These are phyloP conservation scores for Brassica napus DNA, from an alignment of 345 rosid genomes.

Conservation along the genomic window Da-Ae NC_063451.1:34661001-34661500, in stretches of 20 bases:
- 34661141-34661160: not conserved
- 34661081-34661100: constrained; percentile 3
- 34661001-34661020: not conserved
- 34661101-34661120: not conserved
- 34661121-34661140: not conserved
- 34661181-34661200: not conserved
- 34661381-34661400: not conserved
- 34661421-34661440: not conserved
- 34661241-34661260: not conserved
- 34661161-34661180: not conserved
- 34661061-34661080: not conserved
- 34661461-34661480: not conserved
- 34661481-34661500: not conserved
- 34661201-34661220: not conserved
- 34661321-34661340: not conserved
- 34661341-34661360: not conserved
- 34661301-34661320: not conserved
- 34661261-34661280: not conserved
- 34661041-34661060: constrained; percentile 6
- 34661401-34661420: not conserved
- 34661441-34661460: not conserved
- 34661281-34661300: not conserved
- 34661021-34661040: not conserved
- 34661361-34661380: not conserved
- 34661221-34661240: not conserved